These are phyloP conservation scores for Eucalyptus regnans DNA, from an alignment of 345 rosid species.

Conservation along the genomic window DNA sequence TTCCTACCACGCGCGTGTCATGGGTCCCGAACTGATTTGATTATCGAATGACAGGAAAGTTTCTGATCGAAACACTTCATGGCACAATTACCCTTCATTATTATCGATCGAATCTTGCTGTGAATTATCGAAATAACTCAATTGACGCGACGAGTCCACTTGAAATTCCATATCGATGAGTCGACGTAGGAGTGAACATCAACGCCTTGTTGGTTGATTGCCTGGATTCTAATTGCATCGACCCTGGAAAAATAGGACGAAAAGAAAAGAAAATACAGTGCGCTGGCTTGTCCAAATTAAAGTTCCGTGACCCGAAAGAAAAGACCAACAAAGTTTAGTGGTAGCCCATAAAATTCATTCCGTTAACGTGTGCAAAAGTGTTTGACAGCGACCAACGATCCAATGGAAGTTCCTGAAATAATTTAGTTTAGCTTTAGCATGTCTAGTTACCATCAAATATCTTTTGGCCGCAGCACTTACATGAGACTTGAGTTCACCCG, in stretches of 20 bases:
- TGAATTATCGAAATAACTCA: too few species aligned
- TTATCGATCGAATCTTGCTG: too few species aligned
- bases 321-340: background rate
- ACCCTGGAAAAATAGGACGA: too few species aligned
- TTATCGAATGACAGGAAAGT: accelerated
- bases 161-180: too few species aligned
- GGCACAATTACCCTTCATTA: accelerated
- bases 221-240: background rate
- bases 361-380: background rate
- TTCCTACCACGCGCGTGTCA: accelerated
- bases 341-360: background rate
- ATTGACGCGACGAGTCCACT: accelerated
- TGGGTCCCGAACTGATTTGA: background rate
- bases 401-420: background rate
- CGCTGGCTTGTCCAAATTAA: background rate
- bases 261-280: accelerated
- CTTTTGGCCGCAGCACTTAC: background rate
- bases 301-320: background rate
- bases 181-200: background rate
- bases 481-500: background rate
- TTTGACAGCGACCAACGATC: background rate
- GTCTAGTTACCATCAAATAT: background rate
- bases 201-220: background rate
- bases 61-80: accelerated
- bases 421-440: background rate